phyloP scores from a whole-genome alignment of 495 filamentous ascomycete species.

The Penicillium daleae region DNA sequence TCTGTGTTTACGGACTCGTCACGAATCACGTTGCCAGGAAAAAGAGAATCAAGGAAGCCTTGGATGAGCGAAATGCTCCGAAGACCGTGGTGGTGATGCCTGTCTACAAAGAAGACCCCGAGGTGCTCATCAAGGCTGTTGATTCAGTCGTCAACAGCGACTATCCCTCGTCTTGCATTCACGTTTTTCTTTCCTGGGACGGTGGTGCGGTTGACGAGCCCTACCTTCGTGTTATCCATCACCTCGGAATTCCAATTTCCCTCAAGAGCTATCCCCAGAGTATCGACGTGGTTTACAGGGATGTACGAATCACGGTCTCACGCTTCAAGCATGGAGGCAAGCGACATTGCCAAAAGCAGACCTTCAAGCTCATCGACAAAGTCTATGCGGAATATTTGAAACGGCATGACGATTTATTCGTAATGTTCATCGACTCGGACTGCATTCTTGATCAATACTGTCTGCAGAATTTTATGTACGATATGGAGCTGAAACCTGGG shows the following conservation, averaged over 20 bases:
- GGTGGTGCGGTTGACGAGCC: conserved; percentile 86
- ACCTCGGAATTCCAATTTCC: conserved; percentile 80
- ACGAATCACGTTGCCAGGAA: conserved; percentile 81
- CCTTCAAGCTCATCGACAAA: conserved; percentile 93
- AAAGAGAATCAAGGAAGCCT: conserved; percentile 77
- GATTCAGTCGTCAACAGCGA: conserved; percentile 94
- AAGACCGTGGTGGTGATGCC: conserved; percentile 99
- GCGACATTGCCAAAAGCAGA: conserved; percentile 88
- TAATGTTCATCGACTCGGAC: conserved; percentile 98
- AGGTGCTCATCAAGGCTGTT: conserved; percentile 83
- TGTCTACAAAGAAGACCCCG: conserved; percentile 91
- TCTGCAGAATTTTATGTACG: conserved; percentile 97
- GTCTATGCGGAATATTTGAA: conserved; percentile 89
- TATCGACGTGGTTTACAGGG: conserved; percentile 86
- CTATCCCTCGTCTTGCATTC: conserved; percentile 90
- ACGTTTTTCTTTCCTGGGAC: conserved; percentile 96
- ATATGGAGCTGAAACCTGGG: conserved; percentile 97
- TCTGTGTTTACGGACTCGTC: conserved; percentile 88
- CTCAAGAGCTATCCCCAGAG: conserved; percentile 81
- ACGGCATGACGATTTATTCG: conserved; percentile 89
- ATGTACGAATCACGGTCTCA: conserved; percentile 85
- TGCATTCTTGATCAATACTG: conserved; percentile 93
- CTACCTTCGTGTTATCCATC: conserved; percentile 86
- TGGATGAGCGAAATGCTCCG: conserved; percentile 84
- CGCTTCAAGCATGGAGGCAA: conserved; percentile 95